A percentile compares a stretch with the other conserved stretches of the same genome.
Conservation (phyloP, 345 rosid species). For the Chamaenerion angustifolium region DNA sequence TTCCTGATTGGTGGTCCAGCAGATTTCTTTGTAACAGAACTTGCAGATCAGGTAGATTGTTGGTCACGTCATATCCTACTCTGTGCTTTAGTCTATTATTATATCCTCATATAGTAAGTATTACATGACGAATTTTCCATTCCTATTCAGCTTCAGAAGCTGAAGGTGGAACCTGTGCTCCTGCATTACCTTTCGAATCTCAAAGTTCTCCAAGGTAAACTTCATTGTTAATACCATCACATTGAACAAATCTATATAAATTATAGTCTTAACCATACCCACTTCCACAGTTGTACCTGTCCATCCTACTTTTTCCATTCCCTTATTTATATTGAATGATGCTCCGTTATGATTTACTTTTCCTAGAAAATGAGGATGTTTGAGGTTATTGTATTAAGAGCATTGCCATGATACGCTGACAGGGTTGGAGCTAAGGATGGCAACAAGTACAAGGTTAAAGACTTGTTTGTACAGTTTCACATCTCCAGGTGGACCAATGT, state of each 20-base stretch:
- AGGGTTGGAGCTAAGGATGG: constrained; percentile 94
- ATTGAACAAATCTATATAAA: too few relatives aligned
- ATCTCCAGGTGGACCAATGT: constrained; percentile 97
- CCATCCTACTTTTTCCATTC: too few relatives aligned
- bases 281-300: too few relatives aligned
- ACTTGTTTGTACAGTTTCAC: constrained; percentile 92
- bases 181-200: constrained; percentile 75
- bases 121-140: not conserved
- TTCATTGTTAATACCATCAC: not conserved
- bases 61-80: too few relatives aligned
- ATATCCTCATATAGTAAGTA: not conserved
- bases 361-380: not conserved
- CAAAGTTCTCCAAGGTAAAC: constrained; percentile 68
- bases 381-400: too few relatives aligned
- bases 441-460: constrained; percentile 85
- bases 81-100: too few relatives aligned
- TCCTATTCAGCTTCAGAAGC: constrained; percentile 62
- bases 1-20: constrained; percentile 81
- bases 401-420: too few relatives aligned
- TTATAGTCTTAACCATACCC: too few relatives aligned
- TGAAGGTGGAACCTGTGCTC: constrained; percentile 96
- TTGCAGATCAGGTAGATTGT: constrained; percentile 74
- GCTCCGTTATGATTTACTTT: not conserved
- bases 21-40: constrained; percentile 85
- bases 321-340: too few relatives aligned